phyloP scores from a whole-genome alignment of 1,139 yeast species.

The Sugiyamaella neomexicana region DNA sequence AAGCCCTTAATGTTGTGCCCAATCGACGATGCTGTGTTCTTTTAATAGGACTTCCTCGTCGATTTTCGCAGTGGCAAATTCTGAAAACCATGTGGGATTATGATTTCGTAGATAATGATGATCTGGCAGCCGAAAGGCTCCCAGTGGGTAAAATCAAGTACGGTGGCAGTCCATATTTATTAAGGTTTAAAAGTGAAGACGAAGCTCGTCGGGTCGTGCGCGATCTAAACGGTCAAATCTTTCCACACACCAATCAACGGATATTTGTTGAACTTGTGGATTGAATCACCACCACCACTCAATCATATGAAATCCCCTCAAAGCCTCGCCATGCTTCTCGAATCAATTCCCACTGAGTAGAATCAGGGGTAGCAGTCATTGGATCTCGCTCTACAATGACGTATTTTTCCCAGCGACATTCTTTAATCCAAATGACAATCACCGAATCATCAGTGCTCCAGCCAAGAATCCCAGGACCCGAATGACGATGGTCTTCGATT shows the following conservation, averaged over 20 bases:
- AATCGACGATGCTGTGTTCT: slow-evolving; percentile 39
- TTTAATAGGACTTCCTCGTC: slow-evolving; percentile 45
- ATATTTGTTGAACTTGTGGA: slow-evolving; percentile 46
- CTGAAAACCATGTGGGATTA: slow-evolving; percentile 47
- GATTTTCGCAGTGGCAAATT: slow-evolving; percentile 34
- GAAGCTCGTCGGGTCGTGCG: slow-evolving; percentile 57
- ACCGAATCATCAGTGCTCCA: slow-evolving; percentile 74
- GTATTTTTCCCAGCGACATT: slow-evolving; percentile 83
- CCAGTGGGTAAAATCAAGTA: slow-evolving; percentile 35
- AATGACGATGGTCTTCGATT: slow-evolving; percentile 42
- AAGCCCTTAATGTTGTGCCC: slow-evolving; percentile 31
- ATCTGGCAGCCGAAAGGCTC: slow-evolving; percentile 37
- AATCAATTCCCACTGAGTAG: slow-evolving; percentile 56
- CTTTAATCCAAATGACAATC: slow-evolving; percentile 65
- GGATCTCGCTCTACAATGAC: slow-evolving; percentile 55
- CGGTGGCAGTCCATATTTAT: slow-evolving; percentile 44
- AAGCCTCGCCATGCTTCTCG: slow-evolving; percentile 79
- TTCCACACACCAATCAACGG: slow-evolving; percentile 40
- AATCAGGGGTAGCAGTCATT: slow-evolving; percentile 30
- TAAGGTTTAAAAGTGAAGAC: slow-evolving; percentile 50
- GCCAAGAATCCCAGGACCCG: slow-evolving; percentile 59
- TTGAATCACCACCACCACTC: slow-evolving; percentile 26
- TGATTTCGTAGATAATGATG: slow-evolving; percentile 41
- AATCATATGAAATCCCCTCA: slow-evolving; percentile 36
- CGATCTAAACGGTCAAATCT: slow-evolving; percentile 53